These are phyloP conservation scores for Solanum commersonii DNA, from an alignment of 257 asterid species.

Conservation along the genomic window DNA sequence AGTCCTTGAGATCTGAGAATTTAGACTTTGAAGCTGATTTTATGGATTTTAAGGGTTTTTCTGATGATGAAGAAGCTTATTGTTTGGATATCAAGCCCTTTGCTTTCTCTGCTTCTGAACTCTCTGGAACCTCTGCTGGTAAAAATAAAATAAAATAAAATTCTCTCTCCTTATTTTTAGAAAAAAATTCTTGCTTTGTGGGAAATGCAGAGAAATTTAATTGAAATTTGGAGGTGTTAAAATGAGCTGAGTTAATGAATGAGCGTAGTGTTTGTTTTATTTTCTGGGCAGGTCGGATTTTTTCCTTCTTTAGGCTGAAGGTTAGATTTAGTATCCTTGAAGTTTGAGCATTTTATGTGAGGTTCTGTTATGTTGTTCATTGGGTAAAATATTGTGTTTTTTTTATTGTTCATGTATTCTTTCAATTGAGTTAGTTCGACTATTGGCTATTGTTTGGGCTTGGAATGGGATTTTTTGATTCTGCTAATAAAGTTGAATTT, in stretches of 20 bases:
- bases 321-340: too few species aligned
- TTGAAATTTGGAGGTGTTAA: neutral
- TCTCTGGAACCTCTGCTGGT: neutral
- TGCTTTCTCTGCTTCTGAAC: neutral
- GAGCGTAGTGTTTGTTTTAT: neutral
- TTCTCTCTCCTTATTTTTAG: neutral
- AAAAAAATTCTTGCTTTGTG: neutral
- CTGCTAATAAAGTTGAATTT: neutral
- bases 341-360: neutral
- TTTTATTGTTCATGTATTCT: neutral
- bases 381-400: neutral
- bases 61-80: slow-evolving; percentile 23
- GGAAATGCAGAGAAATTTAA: neutral
- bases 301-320: too few species aligned
- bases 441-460: neutral
- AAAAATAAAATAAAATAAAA: neutral
- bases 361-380: neutral
- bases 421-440: neutral
- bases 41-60: slow-evolving; percentile 59
- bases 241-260: neutral
- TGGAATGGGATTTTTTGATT: neutral
- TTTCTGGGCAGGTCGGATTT: neutral
- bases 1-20: slow-evolving; percentile 47
- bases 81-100: slow-evolving; percentile 23
- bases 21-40: slow-evolving; percentile 73